These are phyloP conservation scores for Fusarium tricinctum DNA, from an alignment of 2,329 filamentous ascomycete genomes.

Conservation along the genomic window DNA sequence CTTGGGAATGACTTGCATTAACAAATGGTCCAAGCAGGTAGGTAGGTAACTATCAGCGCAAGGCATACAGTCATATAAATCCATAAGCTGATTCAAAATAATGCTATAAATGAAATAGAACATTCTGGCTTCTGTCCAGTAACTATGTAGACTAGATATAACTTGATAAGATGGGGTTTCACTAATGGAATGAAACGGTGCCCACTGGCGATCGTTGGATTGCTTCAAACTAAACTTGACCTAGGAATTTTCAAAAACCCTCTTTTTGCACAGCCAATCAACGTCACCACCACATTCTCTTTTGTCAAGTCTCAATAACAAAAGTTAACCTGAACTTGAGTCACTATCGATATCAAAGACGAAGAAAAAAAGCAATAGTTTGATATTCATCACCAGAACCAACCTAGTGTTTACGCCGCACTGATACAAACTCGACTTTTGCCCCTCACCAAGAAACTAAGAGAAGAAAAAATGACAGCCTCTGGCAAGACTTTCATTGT, in stretches of 20 bases:
- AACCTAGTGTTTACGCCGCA: constrained; percentile 21
- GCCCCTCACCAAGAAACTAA: constrained; percentile 35
- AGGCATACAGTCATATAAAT: neutral
- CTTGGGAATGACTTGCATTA: neutral
- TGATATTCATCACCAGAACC: constrained; percentile 22
- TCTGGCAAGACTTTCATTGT: constrained; percentile 85
- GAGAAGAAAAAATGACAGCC: constrained; percentile 54
- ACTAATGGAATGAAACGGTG: constrained; percentile 10
- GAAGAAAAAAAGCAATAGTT: constrained; percentile 1
- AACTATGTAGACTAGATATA: neutral
- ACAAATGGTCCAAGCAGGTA: neutral
- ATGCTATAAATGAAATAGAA: neutral
- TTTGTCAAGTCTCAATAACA: constrained; percentile 9
- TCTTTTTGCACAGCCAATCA: constrained; percentile 32
- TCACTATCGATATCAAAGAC: constrained; percentile 12
- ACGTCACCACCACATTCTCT: constrained; percentile 28
- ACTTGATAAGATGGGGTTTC: neutral
- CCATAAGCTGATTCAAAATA: neutral
- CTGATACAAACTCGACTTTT: constrained; percentile 14
- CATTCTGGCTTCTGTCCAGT: neutral
- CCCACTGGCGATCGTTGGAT: constrained; percentile 34
- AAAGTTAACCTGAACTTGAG: constrained; percentile 1
- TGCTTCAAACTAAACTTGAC: constrained; percentile 27
- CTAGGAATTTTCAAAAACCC: constrained; percentile 42
- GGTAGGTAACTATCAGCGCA: neutral